Percentiles rank a stretch among this genome's conserved stretches.
These are phyloP conservation scores for Nannochloropsis granulata DNA, from an alignment of 108 stramenopile genomes.

Conservation along the genomic window DNA sequence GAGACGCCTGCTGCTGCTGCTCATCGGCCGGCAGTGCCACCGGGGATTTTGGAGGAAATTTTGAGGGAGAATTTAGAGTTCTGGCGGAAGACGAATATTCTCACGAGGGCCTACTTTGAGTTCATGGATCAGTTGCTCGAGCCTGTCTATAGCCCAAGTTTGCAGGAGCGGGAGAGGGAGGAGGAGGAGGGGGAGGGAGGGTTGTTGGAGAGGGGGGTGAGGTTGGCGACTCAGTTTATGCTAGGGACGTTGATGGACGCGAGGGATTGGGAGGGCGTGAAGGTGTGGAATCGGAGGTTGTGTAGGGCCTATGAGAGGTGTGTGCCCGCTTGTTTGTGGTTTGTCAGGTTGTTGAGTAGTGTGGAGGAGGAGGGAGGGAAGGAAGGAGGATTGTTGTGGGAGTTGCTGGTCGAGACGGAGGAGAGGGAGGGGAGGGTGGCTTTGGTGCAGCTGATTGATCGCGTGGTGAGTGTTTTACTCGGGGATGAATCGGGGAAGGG, in stretches of 20 bases:
- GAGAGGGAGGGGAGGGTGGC: not conserved
- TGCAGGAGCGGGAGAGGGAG: not conserved
- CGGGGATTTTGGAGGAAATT: slow-evolving; percentile 21
- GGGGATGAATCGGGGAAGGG: not conserved
- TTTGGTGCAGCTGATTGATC: not conserved
- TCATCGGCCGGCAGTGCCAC: not conserved
- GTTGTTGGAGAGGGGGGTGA: not conserved
- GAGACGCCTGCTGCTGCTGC: not conserved
- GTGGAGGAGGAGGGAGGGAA: not conserved
- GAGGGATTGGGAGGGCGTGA: not conserved
- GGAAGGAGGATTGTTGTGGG: not conserved
- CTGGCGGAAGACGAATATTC: slow-evolving; percentile 9
- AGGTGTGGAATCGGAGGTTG: not conserved
- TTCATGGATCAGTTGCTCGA: not conserved
- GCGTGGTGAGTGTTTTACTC: not conserved
- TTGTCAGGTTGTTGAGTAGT: not conserved
- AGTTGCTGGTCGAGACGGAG: not conserved
- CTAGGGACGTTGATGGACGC: not conserved
- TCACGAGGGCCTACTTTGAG: not conserved
- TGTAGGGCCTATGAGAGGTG: not conserved
- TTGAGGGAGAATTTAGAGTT: slow-evolving; percentile 22
- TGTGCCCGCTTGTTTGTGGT: not conserved
- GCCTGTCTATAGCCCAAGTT: not conserved
- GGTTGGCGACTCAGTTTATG: not conserved
- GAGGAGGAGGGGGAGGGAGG: not conserved